A percentile compares a stretch with the other conserved stretches of the same genome.
Evolutionary conservation across 495 filamentous ascomycete genomes (phyloP).

Genomic region (Penicillium alfredii): DNA sequence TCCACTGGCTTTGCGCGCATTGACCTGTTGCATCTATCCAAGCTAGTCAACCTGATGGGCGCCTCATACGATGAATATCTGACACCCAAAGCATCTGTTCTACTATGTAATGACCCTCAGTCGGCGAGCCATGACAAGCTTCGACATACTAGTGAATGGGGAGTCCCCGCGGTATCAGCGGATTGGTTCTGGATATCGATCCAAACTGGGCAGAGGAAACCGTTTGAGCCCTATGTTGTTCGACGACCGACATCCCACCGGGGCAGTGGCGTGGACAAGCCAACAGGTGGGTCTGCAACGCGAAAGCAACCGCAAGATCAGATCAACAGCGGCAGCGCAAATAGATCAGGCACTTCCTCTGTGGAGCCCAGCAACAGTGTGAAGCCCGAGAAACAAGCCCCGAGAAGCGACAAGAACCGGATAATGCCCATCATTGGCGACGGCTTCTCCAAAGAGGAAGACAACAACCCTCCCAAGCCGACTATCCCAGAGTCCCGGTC

Average conservation of each 20-base stretch:
- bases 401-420: slow-evolving; percentile 5
- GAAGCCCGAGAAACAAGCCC: neutral
- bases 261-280: slow-evolving; percentile 15
- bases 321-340: no score
- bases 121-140: slow-evolving; percentile 69
- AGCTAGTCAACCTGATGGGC: slow-evolving; percentile 63
- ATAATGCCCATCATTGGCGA: slow-evolving; percentile 13
- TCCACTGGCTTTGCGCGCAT: slow-evolving; percentile 81
- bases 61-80: slow-evolving; percentile 73
- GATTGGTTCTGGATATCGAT: slow-evolving; percentile 85
- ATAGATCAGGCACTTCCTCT: no score
- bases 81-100: slow-evolving; percentile 56
- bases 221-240: slow-evolving; percentile 44
- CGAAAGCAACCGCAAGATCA: slow-evolving; percentile 5
- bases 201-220: slow-evolving; percentile 44
- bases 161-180: slow-evolving; percentile 68
- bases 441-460: slow-evolving; percentile 22
- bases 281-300: slow-evolving; percentile 13
- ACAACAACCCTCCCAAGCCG: slow-evolving; percentile 23
- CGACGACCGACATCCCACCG: slow-evolving; percentile 25
- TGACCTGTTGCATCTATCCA: slow-evolving; percentile 75
- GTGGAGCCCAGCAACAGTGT: neutral
- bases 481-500: slow-evolving; percentile 28
- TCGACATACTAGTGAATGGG: slow-evolving; percentile 62
- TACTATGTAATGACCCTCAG: slow-evolving; percentile 57